A percentile compares a stretch with the other conserved stretches of the same genome.
Conservation (phyloP, 2,329 filamentous ascomycete genomes). For the Botryosphaeria dothidea region DNA sequence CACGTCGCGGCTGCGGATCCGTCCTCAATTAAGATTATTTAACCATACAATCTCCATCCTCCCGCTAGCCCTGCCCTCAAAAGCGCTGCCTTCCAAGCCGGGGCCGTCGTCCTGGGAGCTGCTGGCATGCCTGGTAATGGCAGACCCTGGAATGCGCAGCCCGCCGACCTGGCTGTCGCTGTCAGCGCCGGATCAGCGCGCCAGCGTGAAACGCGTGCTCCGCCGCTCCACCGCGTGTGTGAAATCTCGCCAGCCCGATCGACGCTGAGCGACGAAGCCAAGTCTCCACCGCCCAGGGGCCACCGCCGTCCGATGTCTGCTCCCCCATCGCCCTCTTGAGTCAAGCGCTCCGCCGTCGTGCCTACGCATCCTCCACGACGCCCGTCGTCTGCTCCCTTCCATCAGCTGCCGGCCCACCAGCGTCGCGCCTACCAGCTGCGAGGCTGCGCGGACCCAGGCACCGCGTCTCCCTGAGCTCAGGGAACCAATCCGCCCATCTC, state of each 20-base stretch:
- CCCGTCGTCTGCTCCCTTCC: not conserved
- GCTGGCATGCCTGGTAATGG: not conserved
- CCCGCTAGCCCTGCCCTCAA: not conserved
- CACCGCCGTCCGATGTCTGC: not conserved
- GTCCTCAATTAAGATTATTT: slow-evolving; percentile 14
- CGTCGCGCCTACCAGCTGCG: not conserved
- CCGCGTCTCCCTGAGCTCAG: not conserved
- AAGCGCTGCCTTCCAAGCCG: not conserved
- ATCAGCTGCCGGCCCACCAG: not conserved
- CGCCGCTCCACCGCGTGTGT: slow-evolving; percentile 9
- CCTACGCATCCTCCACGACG: not conserved
- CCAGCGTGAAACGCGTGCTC: slow-evolving; percentile 8
- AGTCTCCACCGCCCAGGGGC: slow-evolving; percentile 1
- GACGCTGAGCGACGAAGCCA: slow-evolving; percentile 8
- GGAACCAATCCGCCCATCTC: not conserved
- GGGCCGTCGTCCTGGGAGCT: not conserved
- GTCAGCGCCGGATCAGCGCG: slow-evolving; percentile 4
- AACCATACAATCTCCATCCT: slow-evolving; percentile 15
- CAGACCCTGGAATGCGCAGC: not conserved
- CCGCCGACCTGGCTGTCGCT: slow-evolving; percentile 5
- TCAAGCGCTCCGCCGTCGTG: not conserved
- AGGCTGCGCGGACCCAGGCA: not conserved
- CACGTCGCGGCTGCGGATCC: slow-evolving; percentile 9
- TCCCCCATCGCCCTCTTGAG: not conserved
- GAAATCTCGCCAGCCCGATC: slow-evolving; percentile 15